Evolutionary conservation across 306 rosid genomes (phyloP).

Genomic region (Lagenaria siceraria): DNA sequence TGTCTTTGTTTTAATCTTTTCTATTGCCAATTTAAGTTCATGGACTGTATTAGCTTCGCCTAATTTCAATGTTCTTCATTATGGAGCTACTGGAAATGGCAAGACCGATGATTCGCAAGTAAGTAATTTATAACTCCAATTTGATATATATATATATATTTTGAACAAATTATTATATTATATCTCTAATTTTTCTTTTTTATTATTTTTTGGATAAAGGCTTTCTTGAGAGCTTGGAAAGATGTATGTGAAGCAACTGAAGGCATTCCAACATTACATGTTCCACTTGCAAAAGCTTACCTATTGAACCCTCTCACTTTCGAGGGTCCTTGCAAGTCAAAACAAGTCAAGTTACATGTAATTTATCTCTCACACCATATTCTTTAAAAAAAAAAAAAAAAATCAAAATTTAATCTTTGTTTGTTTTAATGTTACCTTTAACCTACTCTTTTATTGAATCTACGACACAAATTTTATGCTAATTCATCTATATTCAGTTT

Average conservation of each 20-base stretch:
- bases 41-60: background rate
- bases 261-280: conserved; percentile 15
- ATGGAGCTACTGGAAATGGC: conserved; percentile 36
- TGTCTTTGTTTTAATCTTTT: background rate
- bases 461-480: no score
- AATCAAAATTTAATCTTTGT: no score
- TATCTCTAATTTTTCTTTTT: background rate
- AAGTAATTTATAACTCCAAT: background rate
- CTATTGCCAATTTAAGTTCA: background rate
- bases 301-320: conserved; percentile 29
- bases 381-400: no score
- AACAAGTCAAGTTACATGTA: conserved; percentile 21
- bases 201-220: conserved; percentile 8
- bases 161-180: background rate
- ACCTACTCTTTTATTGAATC: no score
- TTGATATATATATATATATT: no score
- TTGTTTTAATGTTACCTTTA: no score
- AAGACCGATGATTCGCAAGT: conserved; percentile 32
- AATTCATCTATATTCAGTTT: no score
- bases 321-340: conserved; percentile 35
- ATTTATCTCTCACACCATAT: background rate
- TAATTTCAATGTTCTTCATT: conserved; percentile 15
- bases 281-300: conserved; percentile 27
- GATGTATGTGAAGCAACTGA: conserved; percentile 16
- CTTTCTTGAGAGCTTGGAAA: conserved; percentile 41